These are phyloP conservation scores for Arabidopsis lyrata DNA, from an alignment of 441 rosid genomes.

Conservation along the genomic window DNA sequence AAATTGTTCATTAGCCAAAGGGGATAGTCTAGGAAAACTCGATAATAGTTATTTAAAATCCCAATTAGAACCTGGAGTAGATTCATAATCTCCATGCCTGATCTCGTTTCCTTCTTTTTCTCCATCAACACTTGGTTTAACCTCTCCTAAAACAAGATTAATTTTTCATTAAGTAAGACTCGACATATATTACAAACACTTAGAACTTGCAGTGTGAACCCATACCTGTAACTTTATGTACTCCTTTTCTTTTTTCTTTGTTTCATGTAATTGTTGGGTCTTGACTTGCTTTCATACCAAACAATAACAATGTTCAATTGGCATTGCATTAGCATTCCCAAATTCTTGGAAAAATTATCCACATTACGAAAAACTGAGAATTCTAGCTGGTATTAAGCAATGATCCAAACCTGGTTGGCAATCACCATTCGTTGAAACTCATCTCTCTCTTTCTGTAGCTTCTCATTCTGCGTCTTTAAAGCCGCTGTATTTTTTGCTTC, in stretches of 20 bases:
- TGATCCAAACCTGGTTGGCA: conserved; percentile 78
- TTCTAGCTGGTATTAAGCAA: not conserved
- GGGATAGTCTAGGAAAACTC: conserved; percentile 6
- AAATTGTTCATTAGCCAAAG: conserved; percentile 18
- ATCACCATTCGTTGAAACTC: conserved; percentile 97
- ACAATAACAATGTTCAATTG: conserved; percentile 23
- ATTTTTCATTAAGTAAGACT: not conserved
- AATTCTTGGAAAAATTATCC: not conserved
- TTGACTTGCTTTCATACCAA: conserved; percentile 76
- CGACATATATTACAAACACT: not conserved
- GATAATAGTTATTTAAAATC: not conserved
- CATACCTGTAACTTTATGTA: conserved; percentile 93
- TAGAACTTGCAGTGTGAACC: conserved; percentile 7
- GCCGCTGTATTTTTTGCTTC: conserved; percentile 86
- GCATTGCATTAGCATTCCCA: conserved; percentile 33
- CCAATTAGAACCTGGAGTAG: conserved; percentile 70
- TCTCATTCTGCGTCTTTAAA: conserved; percentile 86
- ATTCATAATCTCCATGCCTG: conserved; percentile 99
- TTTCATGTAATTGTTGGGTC: conserved; percentile 95
- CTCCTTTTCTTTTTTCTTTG: conserved; percentile 97
- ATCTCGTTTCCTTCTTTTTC: conserved; percentile 96
- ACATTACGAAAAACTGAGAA: not conserved
- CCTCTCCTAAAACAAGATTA: conserved; percentile 67
- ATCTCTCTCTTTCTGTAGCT: conserved; percentile 92
- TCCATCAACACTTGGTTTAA: conserved; percentile 97